phyloP scores from a whole-genome alignment of 1,284 basidiomycete species.

The Rhizoctonia solani region DNA sequence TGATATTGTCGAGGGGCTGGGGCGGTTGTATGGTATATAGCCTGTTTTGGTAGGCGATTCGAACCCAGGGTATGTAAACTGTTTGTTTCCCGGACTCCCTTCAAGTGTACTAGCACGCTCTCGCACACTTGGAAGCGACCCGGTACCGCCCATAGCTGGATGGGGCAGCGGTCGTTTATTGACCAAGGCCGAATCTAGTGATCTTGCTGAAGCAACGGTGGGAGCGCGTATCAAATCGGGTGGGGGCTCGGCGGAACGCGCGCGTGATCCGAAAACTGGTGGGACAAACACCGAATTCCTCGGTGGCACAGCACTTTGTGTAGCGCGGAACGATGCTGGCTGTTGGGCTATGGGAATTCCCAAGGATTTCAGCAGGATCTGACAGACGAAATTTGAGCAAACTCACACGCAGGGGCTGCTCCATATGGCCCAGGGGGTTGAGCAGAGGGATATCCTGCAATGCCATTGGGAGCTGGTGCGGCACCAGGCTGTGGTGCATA shows the following conservation, averaged over 20 bases:
- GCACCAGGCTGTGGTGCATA: neutral
- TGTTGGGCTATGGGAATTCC: constrained; percentile 5
- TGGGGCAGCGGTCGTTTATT: constrained; percentile 14
- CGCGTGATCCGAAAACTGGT: constrained; percentile 29
- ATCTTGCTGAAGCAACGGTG: constrained; percentile 12
- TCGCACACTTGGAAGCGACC: constrained; percentile 24
- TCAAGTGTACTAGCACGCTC: constrained; percentile 17
- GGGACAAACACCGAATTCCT: constrained; percentile 24
- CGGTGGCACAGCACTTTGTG: neutral
- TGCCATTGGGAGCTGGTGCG: neutral
- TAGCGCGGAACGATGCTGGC: neutral
- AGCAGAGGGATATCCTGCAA: neutral
- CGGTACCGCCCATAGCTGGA: constrained; percentile 1
- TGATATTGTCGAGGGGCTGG: constrained; percentile 5
- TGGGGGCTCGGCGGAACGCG: constrained; percentile 25
- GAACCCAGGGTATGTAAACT: constrained; percentile 29
- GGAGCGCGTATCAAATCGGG: constrained; percentile 26
- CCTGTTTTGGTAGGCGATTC: constrained; percentile 22
- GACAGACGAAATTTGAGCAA: neutral
- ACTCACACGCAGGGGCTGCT: neutral
- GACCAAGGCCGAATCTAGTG: constrained; percentile 24
- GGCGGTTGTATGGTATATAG: constrained; percentile 31
- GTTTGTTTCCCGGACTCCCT: constrained; percentile 1
- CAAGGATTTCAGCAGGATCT: neutral
- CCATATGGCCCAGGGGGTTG: neutral